phyloP scores from a whole-genome alignment of 176 grass and related monocot genomes.

The Musa itinerans region DNA sequence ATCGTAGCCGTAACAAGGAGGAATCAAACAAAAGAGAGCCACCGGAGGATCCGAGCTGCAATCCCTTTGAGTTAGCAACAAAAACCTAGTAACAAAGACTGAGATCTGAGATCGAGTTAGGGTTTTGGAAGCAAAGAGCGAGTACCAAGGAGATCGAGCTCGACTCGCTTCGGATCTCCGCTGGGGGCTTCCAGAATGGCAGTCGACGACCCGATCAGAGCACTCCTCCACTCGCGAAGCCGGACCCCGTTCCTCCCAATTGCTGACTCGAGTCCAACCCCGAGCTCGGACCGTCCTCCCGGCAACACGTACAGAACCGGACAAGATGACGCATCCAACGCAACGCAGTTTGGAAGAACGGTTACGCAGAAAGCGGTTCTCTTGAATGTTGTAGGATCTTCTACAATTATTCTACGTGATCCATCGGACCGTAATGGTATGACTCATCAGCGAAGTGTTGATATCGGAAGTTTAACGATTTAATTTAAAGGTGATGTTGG shows the following conservation, averaged over 20 bases:
- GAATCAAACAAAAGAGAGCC: background rate
- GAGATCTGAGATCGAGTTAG: slow-evolving; percentile 5
- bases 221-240: background rate
- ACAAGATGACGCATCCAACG: too few species aligned
- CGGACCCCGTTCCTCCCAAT: background rate
- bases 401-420: too few species aligned
- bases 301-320: too few species aligned
- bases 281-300: background rate
- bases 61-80: background rate
- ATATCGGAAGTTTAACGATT: too few species aligned
- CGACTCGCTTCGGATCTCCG: too few species aligned
- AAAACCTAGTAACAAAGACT: background rate
- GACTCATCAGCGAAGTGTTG: too few species aligned
- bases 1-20: background rate
- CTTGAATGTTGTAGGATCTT: too few species aligned
- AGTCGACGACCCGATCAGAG: background rate
- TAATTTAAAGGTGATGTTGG: too few species aligned
- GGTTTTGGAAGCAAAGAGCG: background rate
- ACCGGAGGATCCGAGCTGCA: background rate
- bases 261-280: background rate
- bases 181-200: background rate
- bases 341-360: too few species aligned
- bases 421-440: too few species aligned
- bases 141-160: background rate
- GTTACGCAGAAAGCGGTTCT: too few species aligned